Base-by-base conservation (phyloP, 1,139 yeast species). In the Geotrichum fermentans region DNA sequence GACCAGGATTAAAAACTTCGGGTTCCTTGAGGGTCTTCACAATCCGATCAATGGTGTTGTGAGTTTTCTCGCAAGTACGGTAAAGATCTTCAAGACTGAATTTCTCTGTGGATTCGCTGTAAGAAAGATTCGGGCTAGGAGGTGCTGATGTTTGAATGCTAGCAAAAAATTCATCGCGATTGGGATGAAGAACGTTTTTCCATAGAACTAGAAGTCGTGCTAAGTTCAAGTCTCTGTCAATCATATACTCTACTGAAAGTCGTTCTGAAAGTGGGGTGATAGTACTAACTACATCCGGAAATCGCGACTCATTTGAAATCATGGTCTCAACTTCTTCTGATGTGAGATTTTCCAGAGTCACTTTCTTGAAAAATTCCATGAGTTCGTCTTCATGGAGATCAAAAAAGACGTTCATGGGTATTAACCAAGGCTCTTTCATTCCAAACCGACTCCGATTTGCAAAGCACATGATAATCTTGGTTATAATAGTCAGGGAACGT, bases 381-480 rank as follows among this genome's bases (percentile, higher is more conserved):
- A 90, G 70, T 56, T 86, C 88, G 0, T 61, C 66, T 51, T 74
- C 75, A 59, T 84, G 83, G 14, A 69, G 70, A 1, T 73, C 72
- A 42, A 90, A 73, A 58, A 90, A 89, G 4, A 61, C 64, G 63
- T 90, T 90, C 79, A 90, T 75, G 33, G 72, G 73, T 22, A 78
- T 73, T 68, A 92, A 72, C 72, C 84, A 88, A 0, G 94, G 89
- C 61, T 90, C 97, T 61, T 90, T 90, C 47, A 86, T 55, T 62
- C 83, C 88, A 64, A 92, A 88, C 46, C 70, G 68, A 33, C 82
- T 80, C 43, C 95, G 69, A 57, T 85, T 90, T 1, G 96, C 90
- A 55, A 90, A 75, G 42, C 87, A 84, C 63, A 90, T 77, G 38
- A 90, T 64, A 21, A 87, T 75, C 61, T 92, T 92, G 14, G 97